Conservation (phyloP, 495 filamentous ascomycete species). For the Clohesyomyces aquaticus region DNA sequence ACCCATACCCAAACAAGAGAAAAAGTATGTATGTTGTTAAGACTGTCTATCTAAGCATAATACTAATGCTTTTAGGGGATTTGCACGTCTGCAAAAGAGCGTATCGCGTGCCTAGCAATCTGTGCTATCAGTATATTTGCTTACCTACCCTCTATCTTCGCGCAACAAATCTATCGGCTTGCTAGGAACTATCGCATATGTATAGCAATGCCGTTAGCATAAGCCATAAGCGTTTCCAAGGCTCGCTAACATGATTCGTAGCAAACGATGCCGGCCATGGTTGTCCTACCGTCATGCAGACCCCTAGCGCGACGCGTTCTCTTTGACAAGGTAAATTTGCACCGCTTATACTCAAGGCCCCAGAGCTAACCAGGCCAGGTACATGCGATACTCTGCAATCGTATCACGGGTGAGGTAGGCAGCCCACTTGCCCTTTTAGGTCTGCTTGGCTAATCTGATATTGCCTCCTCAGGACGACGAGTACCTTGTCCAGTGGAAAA, state of each 20-base stretch:
- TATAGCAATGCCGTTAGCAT: not conserved
- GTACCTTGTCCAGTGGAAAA: conserved; percentile 46
- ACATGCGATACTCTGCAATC: conserved; percentile 27
- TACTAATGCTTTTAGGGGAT: conserved; percentile 16
- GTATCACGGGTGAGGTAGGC: conserved; percentile 29
- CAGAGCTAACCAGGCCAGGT: too few relatives aligned
- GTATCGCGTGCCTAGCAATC: too few relatives aligned
- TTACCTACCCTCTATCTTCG: not conserved
- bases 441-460: conserved; percentile 29
- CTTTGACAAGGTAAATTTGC: conserved; percentile 24
- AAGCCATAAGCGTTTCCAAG: not conserved
- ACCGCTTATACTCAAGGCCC: too few relatives aligned
- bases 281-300: conserved; percentile 17
- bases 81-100: too few relatives aligned
- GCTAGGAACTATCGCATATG: not conserved
- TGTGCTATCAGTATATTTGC: not conserved
- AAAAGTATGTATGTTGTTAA: not conserved
- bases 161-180: not conserved
- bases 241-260: conserved; percentile 20
- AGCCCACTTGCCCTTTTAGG: not conserved
- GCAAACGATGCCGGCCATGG: conserved; percentile 23
- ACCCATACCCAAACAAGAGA: not conserved
- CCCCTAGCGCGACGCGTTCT: conserved; percentile 12
- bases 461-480: conserved; percentile 42
- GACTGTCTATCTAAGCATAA: not conserved